Evolutionary conservation across 164 flowering plant genomes (phyloP).

Genomic region (Sedum album): DNA sequence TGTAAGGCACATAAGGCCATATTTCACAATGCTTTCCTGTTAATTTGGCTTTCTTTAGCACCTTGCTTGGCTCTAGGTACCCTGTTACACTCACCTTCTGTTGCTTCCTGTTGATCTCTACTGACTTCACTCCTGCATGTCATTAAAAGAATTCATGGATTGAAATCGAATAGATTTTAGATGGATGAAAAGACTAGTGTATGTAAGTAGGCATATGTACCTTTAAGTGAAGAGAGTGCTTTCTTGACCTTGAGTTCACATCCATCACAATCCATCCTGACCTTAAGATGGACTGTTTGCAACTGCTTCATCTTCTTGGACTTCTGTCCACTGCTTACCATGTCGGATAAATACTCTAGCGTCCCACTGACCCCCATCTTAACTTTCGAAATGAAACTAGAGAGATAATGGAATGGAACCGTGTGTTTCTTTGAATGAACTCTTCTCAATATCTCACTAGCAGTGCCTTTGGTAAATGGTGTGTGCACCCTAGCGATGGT

Average conservation of each 20-base stretch:
- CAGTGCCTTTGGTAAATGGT: no score
- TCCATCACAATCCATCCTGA: neutral
- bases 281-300: neutral
- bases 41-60: neutral
- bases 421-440: neutral
- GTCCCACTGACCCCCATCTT: neutral
- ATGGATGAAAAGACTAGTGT: neutral
- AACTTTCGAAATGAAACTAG: no score
- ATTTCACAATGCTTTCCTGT: neutral
- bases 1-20: conserved; percentile 78
- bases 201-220: neutral
- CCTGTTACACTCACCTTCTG: neutral
- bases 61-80: neutral
- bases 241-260: neutral
- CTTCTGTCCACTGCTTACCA: neutral
- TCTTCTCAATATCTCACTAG: no score
- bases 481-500: no score
- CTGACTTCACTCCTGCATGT: neutral
- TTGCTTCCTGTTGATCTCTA: neutral
- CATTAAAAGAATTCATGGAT: neutral
- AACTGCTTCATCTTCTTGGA: neutral
- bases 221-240: neutral
- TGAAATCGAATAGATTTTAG: neutral
- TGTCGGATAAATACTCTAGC: neutral
- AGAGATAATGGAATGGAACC: neutral